Base-by-base conservation (phyloP, 495 filamentous ascomycete genomes). In the Penicillium lividum region DNA sequence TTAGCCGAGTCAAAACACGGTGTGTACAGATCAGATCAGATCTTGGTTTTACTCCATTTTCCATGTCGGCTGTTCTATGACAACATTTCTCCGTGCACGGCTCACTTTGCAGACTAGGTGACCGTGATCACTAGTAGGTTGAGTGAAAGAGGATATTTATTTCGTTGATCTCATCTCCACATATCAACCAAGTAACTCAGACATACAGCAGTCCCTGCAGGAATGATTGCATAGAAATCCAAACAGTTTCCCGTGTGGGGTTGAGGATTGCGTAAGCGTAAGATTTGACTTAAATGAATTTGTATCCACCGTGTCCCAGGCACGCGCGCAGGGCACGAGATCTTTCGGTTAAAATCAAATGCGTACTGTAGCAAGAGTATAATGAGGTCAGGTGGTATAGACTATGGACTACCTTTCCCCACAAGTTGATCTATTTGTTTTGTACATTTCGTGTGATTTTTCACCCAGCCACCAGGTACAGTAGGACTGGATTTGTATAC, bases 311-410 rank as follows among this genome's bases (percentile, higher is more conserved):
- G 54, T 15, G 33, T 29, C n/a, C 22, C 43, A 46, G 58, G 61
- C 65, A 67, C 58, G 64, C 62, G 64, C 51, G 48, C 51, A 51
- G 45, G 27, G 51, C 54, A 63, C 61, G 55, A 61, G 61, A 60
- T 66, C 54, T 33, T 8, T 33, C 33, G 31, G 44, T 1, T 16
- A 40, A 40, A 40, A n/a, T 7, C 3, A 33, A 10, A 33, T 33
- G 9, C 7, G 3, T 33, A 7, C n/a, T n/a, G 3, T 33, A 33
- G 7, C 0, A 10, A 33, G 9, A 33, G 5, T 6, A 33, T 33
- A 33, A 33, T 33, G 31, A 33, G 31, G 9, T 33, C 9, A 7
- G 31, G 31, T 33, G 31, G 7, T 33, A 3, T 33, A 33, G 5
- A 33, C 31, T 7, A 33, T 3, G 5, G 7, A 33, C 31, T 1